Evolutionary conservation across 2,329 filamentous ascomycete species (phyloP), one percentile per base, ranked within the genome.

Genomic region (Penicillium janthinellum): DNA sequence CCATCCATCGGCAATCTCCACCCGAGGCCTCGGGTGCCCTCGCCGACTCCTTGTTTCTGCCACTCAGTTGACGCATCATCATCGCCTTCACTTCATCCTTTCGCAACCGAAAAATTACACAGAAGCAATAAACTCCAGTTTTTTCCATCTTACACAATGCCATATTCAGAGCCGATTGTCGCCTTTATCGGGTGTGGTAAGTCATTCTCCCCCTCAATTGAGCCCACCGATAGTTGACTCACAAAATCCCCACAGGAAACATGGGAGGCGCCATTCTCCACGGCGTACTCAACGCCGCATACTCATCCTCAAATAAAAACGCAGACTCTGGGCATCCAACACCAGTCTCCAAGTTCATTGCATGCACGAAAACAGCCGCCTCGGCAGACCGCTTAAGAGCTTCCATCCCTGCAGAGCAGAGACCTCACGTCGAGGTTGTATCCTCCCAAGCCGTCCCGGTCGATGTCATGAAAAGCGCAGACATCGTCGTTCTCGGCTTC

Each of bases 401-500:
- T 0, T 50, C 61, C 8, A 66, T 70, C 31, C 76, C 77, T 20
- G 20, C 66, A 0, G 59, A 71, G 8, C 68, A 76, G 14, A 59
- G 65, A 6, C 59, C 75, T 8, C 66, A 72, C 22, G 62, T 76
- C 2, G 65, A 78, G 1, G 67, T 76, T 0, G 71, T 71, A 3
- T 74, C 74, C 4, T 70, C 74, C 0, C 73, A 77, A 42, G 72
- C 70, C 35, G 66, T 73, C 25, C 69, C 58, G 4, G 25, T 65
- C 8, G 42, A 69, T 8, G 78, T 76, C 4, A 69, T 75, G 0
- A 54, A 73, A 25, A 59, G 68, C 4, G 72, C 79, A 4, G 70
- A 79, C 10, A 71, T 82, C 0, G 58, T 82, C 1, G 70, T 84
- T 2, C 71, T 84, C 0, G 81, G 71, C 2, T 78, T 79, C 4